Evolutionary conservation across 2,329 filamentous ascomycete species (phyloP).

Genomic region (Dothistroma septosporum): DNA sequence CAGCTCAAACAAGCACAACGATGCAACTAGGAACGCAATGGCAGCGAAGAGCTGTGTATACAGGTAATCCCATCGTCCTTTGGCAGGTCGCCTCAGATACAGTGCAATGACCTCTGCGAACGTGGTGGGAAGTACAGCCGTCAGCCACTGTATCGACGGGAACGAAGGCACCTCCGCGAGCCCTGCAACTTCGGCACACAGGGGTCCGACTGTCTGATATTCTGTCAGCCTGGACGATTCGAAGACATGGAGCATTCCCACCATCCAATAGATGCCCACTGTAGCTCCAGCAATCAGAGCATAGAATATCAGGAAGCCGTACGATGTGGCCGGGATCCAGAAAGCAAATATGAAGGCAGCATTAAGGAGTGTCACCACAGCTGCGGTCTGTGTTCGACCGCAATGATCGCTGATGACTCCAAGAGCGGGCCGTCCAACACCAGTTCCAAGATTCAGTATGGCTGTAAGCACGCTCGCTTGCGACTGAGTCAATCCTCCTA

Average conservation of each 20-base stretch:
- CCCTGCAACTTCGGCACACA: constrained; percentile 41
- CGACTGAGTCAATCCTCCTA: constrained; percentile 39
- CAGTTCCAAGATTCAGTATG: constrained; percentile 47
- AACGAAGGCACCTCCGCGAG: constrained; percentile 40
- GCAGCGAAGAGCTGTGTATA: constrained; percentile 41
- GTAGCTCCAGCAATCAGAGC: constrained; percentile 43
- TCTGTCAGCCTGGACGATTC: background rate
- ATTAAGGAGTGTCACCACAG: constrained; percentile 39
- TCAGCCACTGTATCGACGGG: constrained; percentile 39
- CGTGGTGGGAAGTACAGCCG: constrained; percentile 36
- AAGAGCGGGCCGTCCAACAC: constrained; percentile 45
- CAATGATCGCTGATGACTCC: constrained; percentile 45
- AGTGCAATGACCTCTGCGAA: constrained; percentile 43
- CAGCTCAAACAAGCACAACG: constrained; percentile 33
- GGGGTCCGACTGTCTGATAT: constrained; percentile 37
- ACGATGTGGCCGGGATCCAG: constrained; percentile 46
- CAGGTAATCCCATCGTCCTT: constrained; percentile 31
- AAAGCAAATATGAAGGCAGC: constrained; percentile 41
- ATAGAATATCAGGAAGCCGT: constrained; percentile 43
- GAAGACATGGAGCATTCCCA: constrained; percentile 17
- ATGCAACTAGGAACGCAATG: constrained; percentile 35
- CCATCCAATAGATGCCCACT: constrained; percentile 49
- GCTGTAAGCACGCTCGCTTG: constrained; percentile 43
- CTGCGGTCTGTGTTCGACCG: constrained; percentile 43
- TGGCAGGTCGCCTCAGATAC: constrained; percentile 34